Evolutionary conservation across 305 asterid genomes (phyloP).

Genomic region (Solanum aculeatissimum): DNA sequence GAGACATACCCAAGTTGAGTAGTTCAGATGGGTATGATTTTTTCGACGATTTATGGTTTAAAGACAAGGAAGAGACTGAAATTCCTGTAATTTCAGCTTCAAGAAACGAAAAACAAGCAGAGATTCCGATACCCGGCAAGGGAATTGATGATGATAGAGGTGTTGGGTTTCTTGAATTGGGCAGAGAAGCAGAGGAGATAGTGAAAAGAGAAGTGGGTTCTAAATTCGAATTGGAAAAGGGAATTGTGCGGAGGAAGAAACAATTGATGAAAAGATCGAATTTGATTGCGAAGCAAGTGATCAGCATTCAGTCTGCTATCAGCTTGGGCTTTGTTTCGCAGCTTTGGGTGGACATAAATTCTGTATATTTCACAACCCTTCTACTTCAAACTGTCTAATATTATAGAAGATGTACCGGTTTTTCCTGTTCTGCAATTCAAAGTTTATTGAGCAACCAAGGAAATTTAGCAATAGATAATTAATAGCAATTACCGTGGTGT

Average conservation of each 20-base stretch:
- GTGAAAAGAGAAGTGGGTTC: slow-evolving; percentile 7
- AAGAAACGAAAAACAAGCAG: not conserved
- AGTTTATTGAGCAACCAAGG: not conserved
- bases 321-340: slow-evolving; percentile 50
- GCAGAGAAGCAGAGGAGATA: slow-evolving; percentile 1
- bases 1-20: not conserved
- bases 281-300: slow-evolving; percentile 62
- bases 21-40: slow-evolving; percentile 1
- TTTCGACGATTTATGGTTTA: slow-evolving; percentile 11
- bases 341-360: slow-evolving; percentile 49
- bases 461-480: not conserved
- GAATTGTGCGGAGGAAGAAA: slow-evolving; percentile 17
- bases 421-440: not conserved
- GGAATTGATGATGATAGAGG: not conserved
- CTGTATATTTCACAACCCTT: slow-evolving; percentile 23
- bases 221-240: not conserved
- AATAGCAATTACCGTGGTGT: too few species aligned
- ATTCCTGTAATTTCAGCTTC: not conserved
- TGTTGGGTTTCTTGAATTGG: slow-evolving; percentile 1
- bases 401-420: not conserved
- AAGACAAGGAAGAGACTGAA: not conserved
- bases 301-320: slow-evolving; percentile 52
- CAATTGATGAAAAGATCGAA: slow-evolving; percentile 43
- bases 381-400: not conserved
- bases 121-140: not conserved